These are phyloP conservation scores for Diutina catenulata DNA, from an alignment of 1,139 yeast species.

Conservation along the genomic window DNA sequence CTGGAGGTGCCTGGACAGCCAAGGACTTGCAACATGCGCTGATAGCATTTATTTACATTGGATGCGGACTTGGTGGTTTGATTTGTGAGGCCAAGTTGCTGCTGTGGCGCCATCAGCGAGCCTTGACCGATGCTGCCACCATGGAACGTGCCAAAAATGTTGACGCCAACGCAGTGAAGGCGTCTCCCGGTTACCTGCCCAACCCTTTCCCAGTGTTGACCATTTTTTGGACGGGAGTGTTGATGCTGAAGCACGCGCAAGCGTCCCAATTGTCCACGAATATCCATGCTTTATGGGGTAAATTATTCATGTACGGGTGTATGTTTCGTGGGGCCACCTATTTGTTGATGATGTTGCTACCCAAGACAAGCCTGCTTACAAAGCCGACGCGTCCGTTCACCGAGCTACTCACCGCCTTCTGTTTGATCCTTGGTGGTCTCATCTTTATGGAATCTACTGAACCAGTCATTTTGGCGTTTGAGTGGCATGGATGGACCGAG, in stretches of 20 bases:
- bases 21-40: conserved; percentile 93
- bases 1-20: conserved; percentile 80
- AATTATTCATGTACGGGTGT: conserved; percentile 64
- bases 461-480: conserved; percentile 71
- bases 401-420: conserved; percentile 67
- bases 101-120: conserved; percentile 34
- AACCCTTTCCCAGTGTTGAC: conserved; percentile 92
- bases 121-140: conserved; percentile 17
- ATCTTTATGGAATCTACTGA: conserved; percentile 88
- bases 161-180: conserved; percentile 20
- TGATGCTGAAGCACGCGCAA: conserved; percentile 92
- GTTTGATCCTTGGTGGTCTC: conserved; percentile 77
- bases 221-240: conserved; percentile 89
- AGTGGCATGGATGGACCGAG: conserved; percentile 72
- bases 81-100: conserved; percentile 53
- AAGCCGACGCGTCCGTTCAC: conserved; percentile 60
- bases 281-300: conserved; percentile 90
- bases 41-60: conserved; percentile 91
- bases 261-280: conserved; percentile 64
- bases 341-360: conserved; percentile 40
- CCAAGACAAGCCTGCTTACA: conserved; percentile 26
- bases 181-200: conserved; percentile 66
- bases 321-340: conserved; percentile 65
- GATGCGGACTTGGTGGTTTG: conserved; percentile 87
- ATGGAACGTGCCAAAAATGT: conserved; percentile 19